phyloP scores from a whole-genome alignment of 768 basidiomycete species.

The Russula abietina region DNA sequence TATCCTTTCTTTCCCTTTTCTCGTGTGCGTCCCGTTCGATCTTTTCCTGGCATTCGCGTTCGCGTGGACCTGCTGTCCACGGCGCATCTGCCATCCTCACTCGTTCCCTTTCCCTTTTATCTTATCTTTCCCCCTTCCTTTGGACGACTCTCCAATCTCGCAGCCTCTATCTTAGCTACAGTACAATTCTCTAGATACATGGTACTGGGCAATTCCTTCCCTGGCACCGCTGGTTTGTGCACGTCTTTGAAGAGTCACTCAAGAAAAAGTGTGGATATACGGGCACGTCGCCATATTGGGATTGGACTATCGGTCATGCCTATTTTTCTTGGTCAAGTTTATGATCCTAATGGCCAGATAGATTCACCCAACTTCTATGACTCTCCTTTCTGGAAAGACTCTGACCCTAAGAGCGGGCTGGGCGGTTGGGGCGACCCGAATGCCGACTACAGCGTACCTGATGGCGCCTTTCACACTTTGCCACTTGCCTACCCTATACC shows the following conservation, averaged over 20 bases:
- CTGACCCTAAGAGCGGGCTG: slow-evolving; percentile 26
- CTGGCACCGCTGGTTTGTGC: slow-evolving; percentile 29
- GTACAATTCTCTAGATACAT: slow-evolving; percentile 24
- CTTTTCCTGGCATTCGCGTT: too few relatives aligned
- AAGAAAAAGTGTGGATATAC: slow-evolving; percentile 27
- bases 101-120: too few relatives aligned
- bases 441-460: slow-evolving; percentile 25
- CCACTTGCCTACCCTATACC: slow-evolving; percentile 32
- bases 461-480: slow-evolving; percentile 31
- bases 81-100: too few relatives aligned
- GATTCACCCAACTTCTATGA: slow-evolving; percentile 27
- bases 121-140: too few relatives aligned
- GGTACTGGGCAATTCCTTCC: slow-evolving; percentile 28
- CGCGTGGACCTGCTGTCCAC: too few relatives aligned
- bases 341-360: background rate
- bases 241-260: slow-evolving; percentile 25
- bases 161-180: too few relatives aligned
- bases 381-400: slow-evolving; percentile 26
- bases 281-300: slow-evolving; percentile 29
- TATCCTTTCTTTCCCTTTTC: too few relatives aligned
- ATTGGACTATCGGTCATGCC: slow-evolving; percentile 28
- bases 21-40: too few relatives aligned
- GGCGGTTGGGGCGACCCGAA: slow-evolving; percentile 29
- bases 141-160: too few relatives aligned
- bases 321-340: background rate